Conservation (phyloP, 352 stramenopile species). For the Pythium dissotocum region DNA sequence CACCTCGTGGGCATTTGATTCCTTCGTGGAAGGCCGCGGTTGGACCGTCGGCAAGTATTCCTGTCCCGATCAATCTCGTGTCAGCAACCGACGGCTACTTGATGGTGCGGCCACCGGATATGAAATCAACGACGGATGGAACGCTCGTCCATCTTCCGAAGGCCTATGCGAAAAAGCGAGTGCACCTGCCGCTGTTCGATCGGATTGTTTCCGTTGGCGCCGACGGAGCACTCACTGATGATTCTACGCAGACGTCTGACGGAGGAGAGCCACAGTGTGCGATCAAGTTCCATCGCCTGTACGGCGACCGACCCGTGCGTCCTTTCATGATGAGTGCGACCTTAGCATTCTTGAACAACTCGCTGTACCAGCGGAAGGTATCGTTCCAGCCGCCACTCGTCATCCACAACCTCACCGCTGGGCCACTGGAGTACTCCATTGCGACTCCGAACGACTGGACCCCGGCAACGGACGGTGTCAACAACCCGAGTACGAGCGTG, state of each 20-base stretch:
- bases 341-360: slow-evolving; percentile 51
- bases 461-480: slow-evolving; percentile 43
- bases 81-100: slow-evolving; percentile 70
- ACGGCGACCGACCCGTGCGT: slow-evolving; percentile 72
- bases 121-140: slow-evolving; percentile 35
- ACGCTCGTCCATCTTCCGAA: slow-evolving; percentile 39
- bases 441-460: slow-evolving; percentile 74
- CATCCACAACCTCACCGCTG: slow-evolving; percentile 80
- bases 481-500: slow-evolving; percentile 34
- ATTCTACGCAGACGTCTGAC: not conserved
- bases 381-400: slow-evolving; percentile 78
- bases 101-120: slow-evolving; percentile 70
- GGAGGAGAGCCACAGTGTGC: slow-evolving; percentile 34
- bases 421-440: slow-evolving; percentile 69
- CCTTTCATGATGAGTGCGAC: slow-evolving; percentile 80
- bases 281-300: slow-evolving; percentile 81
- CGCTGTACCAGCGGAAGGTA: slow-evolving; percentile 71
- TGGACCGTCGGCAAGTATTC: slow-evolving; percentile 55
- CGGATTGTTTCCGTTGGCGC: slow-evolving; percentile 18
- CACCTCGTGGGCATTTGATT: slow-evolving; percentile 40
- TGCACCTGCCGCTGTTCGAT: slow-evolving; percentile 74
- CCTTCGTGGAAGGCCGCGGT: slow-evolving; percentile 73
- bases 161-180: slow-evolving; percentile 73
- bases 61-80: slow-evolving; percentile 74
- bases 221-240: slow-evolving; percentile 8